Evolutionary conservation across 164 flowering plant species (phyloP).

Genomic region (Magnolia changhungtana): DNA sequence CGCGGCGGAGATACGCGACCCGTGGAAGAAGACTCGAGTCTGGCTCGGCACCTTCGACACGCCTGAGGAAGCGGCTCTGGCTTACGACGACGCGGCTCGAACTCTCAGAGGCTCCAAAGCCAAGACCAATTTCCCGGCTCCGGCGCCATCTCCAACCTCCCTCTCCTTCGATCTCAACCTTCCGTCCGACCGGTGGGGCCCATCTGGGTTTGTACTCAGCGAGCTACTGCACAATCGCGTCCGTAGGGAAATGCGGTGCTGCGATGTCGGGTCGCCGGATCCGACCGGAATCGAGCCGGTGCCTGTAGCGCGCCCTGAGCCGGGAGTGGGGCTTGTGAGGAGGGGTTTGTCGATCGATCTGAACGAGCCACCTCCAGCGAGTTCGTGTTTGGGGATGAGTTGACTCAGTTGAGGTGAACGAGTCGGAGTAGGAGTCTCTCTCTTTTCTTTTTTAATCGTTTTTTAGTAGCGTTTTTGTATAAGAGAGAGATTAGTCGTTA

Average conservation of each 20-base stretch:
- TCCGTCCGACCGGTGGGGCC: slow-evolving; percentile 21
- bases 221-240: slow-evolving; percentile 27
- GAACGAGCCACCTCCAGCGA: slow-evolving; percentile 63
- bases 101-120: slow-evolving; percentile 74
- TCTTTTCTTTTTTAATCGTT: too few relatives aligned
- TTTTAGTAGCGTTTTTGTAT: too few relatives aligned
- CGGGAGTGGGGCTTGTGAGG: slow-evolving; percentile 25
- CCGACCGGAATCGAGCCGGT: background rate
- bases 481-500: too few relatives aligned
- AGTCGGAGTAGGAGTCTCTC: too few relatives aligned
- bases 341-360: slow-evolving; percentile 66
- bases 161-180: slow-evolving; percentile 33
- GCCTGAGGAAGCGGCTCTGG: slow-evolving; percentile 78
- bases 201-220: slow-evolving; percentile 20
- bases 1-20: slow-evolving; percentile 91
- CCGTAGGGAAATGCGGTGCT: background rate
- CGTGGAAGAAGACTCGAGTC: slow-evolving; percentile 77
- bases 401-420: background rate
- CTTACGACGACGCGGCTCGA: slow-evolving; percentile 81
- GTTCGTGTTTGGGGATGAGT: background rate
- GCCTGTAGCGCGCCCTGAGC: background rate
- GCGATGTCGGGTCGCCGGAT: background rate
- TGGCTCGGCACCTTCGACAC: slow-evolving; percentile 93
- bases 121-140: slow-evolving; percentile 64
- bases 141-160: slow-evolving; percentile 13